Evolutionary conservation across 1,139 yeast species (phyloP), one percentile per base, ranked within the genome.

Genomic region (Petasospora rhodanensis): DNA sequence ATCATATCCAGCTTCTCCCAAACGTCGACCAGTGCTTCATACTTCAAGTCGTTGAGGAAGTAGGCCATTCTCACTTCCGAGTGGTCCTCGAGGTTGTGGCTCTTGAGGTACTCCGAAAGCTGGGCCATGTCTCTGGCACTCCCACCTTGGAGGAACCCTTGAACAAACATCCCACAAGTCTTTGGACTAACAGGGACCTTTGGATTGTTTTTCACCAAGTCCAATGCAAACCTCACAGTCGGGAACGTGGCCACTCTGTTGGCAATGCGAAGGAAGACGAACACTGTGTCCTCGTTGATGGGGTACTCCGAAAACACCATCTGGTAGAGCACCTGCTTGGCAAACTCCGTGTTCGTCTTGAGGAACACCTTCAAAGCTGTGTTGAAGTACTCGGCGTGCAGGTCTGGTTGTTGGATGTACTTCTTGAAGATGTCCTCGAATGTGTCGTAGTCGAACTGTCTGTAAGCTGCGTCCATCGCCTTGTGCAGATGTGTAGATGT

Each of bases 271-370:
- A 49, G 18, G 22, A 44, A 49, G n/a, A 30, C 38, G 30, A 39
- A 38, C 2, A 49, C 15, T 2, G 52, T 46, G 14, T 35, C 26
- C 4, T 40, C 35, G 28, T 46, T 41, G 31, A 46, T 47, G 8
- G 52, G 52, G 31, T 44, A 40, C 18, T 47, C 41, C 2, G 45
- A 41, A 9, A 37, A 34, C 4, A 49, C 41, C 48, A 51, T 47
- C 26, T 51, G 54, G 24, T 47, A 43, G 1, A 51, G 33, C 2
- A 51, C 35, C 18, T 48, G 54, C 25, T 49, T 47, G 10, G 55
- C 47, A 15, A 49, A 35, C 22, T 48, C 52, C 3, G 47, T 38
- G 26, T 47, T 40, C 6, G 42, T 40, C 26, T 35, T 43, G 9
- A 46, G 25, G 24, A 42, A 42, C 1, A 46, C 46, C 17, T 35